These are phyloP conservation scores for Grigorovia jiainica DNA, from an alignment of 805 yeast species.

Conservation along the genomic window DNA sequence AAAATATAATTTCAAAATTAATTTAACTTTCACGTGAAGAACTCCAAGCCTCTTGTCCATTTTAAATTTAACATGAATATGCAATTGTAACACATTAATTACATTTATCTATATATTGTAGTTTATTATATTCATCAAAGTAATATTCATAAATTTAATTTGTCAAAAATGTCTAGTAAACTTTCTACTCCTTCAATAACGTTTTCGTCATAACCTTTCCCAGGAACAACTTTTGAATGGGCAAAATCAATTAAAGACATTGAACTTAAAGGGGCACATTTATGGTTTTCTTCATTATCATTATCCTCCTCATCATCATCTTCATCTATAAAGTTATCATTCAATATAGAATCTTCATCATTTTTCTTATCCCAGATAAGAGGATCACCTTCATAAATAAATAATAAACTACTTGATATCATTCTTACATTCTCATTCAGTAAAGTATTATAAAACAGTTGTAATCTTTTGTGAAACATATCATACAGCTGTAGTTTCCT, in stretches of 20 bases:
- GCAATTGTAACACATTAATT: too few relatives aligned
- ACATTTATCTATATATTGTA: too few relatives aligned
- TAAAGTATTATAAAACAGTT: constrained; percentile 56
- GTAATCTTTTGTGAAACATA: constrained; percentile 50
- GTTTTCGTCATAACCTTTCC: constrained; percentile 63
- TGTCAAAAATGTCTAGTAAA: constrained; percentile 36
- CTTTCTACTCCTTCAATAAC: constrained; percentile 60
- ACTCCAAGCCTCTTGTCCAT: too few relatives aligned
- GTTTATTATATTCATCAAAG: too few relatives aligned
- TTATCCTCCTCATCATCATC: constrained; percentile 29
- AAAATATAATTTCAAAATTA: neutral
- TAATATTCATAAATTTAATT: neutral
- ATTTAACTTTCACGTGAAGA: too few relatives aligned
- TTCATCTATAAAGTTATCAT: constrained; percentile 26
- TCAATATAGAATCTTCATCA: constrained; percentile 33
- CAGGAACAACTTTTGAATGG: constrained; percentile 59
- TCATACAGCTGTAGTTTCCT: constrained; percentile 33
- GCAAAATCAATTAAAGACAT: constrained; percentile 83
- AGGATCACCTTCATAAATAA: constrained; percentile 63
- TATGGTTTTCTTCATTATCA: constrained; percentile 19
- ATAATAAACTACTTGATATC: constrained; percentile 62
- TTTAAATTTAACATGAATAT: too few relatives aligned
- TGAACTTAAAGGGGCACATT: constrained; percentile 37
- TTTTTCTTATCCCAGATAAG: constrained; percentile 39
- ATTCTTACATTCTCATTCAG: constrained; percentile 53